phyloP scores from a whole-genome alignment of 176 grass and related monocot species.

The Eremochloa ophiuroides region DNA sequence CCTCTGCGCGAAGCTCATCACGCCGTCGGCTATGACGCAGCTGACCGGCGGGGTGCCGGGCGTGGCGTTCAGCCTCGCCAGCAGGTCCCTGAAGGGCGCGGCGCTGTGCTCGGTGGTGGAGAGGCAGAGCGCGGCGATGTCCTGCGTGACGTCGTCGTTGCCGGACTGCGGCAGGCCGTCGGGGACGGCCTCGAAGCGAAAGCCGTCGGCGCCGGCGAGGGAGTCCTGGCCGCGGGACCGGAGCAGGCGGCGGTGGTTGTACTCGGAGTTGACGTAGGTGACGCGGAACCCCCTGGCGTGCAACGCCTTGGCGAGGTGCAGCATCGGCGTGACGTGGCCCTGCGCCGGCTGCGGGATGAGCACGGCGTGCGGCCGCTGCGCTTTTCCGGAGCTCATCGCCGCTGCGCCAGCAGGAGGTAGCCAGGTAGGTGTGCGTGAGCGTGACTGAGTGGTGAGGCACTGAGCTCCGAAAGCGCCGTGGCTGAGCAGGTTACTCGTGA shows the following conservation, averaged over 20 bases:
- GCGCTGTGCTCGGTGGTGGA: constrained; percentile 42
- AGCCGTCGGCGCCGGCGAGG: constrained; percentile 43
- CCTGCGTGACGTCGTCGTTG: constrained; percentile 67
- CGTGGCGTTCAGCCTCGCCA: constrained; percentile 40
- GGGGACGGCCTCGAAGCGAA: constrained; percentile 52
- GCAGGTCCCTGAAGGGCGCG: constrained; percentile 47
- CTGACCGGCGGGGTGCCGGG: constrained; percentile 14
- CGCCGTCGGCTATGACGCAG: constrained; percentile 48
- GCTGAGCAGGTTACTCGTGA: neutral
- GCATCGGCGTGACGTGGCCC: constrained; percentile 78
- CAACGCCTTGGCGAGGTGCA: constrained; percentile 64
- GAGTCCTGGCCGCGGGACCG: constrained; percentile 28
- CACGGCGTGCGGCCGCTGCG: constrained; percentile 39
- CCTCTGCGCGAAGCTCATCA: constrained; percentile 55
- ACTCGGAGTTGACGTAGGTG: constrained; percentile 80
- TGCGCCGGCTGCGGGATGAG: constrained; percentile 66
- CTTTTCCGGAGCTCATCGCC: constrained; percentile 23
- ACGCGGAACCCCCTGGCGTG: constrained; percentile 62
- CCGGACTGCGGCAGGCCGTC: constrained; percentile 56
- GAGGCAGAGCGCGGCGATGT: constrained; percentile 59
- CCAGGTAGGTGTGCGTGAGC: neutral
- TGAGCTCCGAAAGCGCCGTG: neutral
- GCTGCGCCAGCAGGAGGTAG: too few relatives aligned
- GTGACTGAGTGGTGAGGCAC: neutral
- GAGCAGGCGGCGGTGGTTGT: constrained; percentile 64